Evolutionary conservation across 1,139 yeast genomes (phyloP).

Genomic region (Yamadazyma spencermartinsiae): DNA sequence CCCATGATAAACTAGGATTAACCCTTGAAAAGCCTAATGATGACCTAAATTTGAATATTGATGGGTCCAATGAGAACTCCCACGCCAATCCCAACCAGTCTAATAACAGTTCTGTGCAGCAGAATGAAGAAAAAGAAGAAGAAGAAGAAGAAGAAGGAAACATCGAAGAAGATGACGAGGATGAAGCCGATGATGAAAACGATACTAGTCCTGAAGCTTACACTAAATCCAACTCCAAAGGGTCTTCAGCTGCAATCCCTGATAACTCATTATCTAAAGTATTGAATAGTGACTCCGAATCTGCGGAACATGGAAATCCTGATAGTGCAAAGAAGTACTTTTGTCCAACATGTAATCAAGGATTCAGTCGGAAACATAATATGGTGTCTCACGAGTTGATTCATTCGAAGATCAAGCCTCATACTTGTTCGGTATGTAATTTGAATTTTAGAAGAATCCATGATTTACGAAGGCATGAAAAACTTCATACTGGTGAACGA

Average conservation of each 20-base stretch:
- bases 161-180: constrained; percentile 2
- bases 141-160: neutral
- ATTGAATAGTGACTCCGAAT: constrained; percentile 1
- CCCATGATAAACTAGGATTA: constrained; percentile 1
- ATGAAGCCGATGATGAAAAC: constrained; percentile 4
- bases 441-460: constrained; percentile 69
- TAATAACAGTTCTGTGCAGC: neutral
- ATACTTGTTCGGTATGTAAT: constrained; percentile 62
- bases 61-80: neutral
- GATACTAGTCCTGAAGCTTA: constrained; percentile 1
- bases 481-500: constrained; percentile 74
- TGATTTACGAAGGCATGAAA: constrained; percentile 74
- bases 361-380: constrained; percentile 70
- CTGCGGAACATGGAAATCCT: no score
- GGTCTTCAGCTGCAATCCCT: neutral
- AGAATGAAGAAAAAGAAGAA: neutral
- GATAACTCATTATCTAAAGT: constrained; percentile 10
- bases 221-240: constrained; percentile 1
- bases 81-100: neutral
- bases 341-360: constrained; percentile 62
- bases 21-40: constrained; percentile 1
- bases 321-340: constrained; percentile 31
- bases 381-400: constrained; percentile 72
- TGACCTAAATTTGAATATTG: constrained; percentile 1
- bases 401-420: constrained; percentile 69